phyloP scores from a whole-genome alignment of 2,329 filamentous ascomycete genomes.

The Periglandula ipomoeae region DNA sequence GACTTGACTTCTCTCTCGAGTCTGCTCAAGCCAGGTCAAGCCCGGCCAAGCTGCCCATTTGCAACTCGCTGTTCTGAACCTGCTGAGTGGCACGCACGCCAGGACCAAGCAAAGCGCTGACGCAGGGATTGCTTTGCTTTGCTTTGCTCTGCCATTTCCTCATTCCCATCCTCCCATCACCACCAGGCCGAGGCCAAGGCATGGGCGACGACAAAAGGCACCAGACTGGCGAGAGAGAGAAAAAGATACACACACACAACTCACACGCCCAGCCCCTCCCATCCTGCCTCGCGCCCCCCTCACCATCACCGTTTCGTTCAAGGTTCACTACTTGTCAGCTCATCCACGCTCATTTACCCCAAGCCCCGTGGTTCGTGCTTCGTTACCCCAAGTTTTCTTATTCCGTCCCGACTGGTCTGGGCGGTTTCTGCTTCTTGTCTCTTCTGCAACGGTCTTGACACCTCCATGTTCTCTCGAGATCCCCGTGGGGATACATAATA shows the following conservation, averaged over 20 bases:
- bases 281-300: neutral
- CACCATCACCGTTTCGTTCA: neutral
- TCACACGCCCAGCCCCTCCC: conserved; percentile 3
- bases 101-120: too few species aligned
- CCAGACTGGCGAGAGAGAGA: neutral
- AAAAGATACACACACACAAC: neutral
- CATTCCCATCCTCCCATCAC: neutral
- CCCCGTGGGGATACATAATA: conserved; percentile 2
- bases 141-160: neutral
- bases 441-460: neutral
- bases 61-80: too few species aligned
- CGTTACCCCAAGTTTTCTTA: neutral
- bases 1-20: too few species aligned
- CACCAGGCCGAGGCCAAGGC: neutral
- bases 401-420: neutral
- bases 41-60: too few species aligned
- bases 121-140: neutral
- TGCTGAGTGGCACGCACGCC: too few species aligned
- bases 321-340: neutral
- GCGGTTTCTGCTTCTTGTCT: neutral
- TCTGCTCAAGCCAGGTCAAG: too few species aligned
- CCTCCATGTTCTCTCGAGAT: neutral
- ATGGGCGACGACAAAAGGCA: neutral
- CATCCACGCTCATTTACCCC: neutral
- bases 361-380: neutral